These are phyloP conservation scores for Malassezia restricta DNA, from an alignment of 1,284 basidiomycete species.

Conservation along the genomic window DNA sequence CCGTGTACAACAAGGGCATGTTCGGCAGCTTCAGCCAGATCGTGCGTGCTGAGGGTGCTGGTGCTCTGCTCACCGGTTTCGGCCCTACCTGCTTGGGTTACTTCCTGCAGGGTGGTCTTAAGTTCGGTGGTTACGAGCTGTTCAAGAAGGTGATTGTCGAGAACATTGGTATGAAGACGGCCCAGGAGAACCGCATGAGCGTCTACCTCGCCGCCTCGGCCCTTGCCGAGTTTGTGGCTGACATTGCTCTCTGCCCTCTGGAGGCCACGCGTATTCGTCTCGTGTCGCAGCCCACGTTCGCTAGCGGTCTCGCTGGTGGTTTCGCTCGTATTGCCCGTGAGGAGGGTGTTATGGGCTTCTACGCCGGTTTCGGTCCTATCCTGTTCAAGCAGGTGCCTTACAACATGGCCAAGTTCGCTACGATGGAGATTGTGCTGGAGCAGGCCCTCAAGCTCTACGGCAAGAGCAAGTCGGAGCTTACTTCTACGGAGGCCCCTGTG, in stretches of 20 bases:
- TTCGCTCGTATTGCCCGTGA: slow-evolving; percentile 39
- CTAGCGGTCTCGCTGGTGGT: slow-evolving; percentile 41
- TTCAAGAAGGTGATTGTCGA: slow-evolving; percentile 45
- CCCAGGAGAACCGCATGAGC: slow-evolving; percentile 39
- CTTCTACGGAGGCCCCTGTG: slow-evolving; percentile 34
- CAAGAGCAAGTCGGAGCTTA: slow-evolving; percentile 50
- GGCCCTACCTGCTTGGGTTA: slow-evolving; percentile 44
- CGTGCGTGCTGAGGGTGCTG: slow-evolving; percentile 38
- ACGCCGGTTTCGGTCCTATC: slow-evolving; percentile 49
- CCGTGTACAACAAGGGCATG: slow-evolving; percentile 52
- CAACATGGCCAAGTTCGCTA: slow-evolving; percentile 51
- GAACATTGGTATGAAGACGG: slow-evolving; percentile 39
- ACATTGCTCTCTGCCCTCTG: slow-evolving; percentile 46
- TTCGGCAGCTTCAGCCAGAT: slow-evolving; percentile 44
- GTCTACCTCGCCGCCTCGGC: slow-evolving; percentile 45
- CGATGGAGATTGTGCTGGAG: slow-evolving; percentile 47
- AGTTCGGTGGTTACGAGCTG: slow-evolving; percentile 46
- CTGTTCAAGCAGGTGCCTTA: slow-evolving; percentile 46
- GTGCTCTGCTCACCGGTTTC: slow-evolving; percentile 44
- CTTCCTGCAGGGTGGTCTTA: slow-evolving; percentile 46
- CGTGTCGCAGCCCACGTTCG: slow-evolving; percentile 44
- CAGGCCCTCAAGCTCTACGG: slow-evolving; percentile 49
- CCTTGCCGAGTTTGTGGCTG: slow-evolving; percentile 45
- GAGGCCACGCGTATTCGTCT: slow-evolving; percentile 47
- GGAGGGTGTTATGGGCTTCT: slow-evolving; percentile 45